Evolutionary conservation across 129 eudicot genomes (phyloP).

Genomic region (Ambrosia artemisiifolia): DNA sequence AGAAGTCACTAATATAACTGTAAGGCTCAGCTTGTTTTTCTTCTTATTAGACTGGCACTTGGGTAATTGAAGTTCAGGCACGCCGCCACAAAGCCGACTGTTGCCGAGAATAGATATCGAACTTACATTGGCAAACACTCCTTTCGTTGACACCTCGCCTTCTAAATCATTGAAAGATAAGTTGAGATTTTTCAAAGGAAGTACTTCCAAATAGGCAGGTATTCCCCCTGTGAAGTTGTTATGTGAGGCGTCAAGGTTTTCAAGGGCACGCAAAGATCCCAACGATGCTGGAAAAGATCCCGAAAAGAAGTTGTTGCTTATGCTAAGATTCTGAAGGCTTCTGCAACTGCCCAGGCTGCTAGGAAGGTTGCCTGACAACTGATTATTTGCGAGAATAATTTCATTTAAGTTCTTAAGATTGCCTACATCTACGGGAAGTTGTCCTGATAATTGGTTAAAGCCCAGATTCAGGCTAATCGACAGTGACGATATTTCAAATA

Average conservation of each 20-base stretch:
- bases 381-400: slow-evolving; percentile 23
- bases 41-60: slow-evolving; percentile 11
- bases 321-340: slow-evolving; percentile 12
- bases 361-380: slow-evolving; percentile 37
- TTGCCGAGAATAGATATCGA: slow-evolving; percentile 19
- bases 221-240: slow-evolving; percentile 42
- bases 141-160: slow-evolving; percentile 26
- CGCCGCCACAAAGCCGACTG: slow-evolving; percentile 28
- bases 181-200: slow-evolving; percentile 4
- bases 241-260: slow-evolving; percentile 22
- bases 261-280: slow-evolving; percentile 21
- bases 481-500: slow-evolving; percentile 20
- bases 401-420: slow-evolving; percentile 13
- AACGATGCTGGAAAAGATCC: slow-evolving; percentile 35
- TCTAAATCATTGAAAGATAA: slow-evolving; percentile 30
- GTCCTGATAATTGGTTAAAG: slow-evolving; percentile 32
- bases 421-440: slow-evolving; percentile 31
- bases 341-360: slow-evolving; percentile 20
- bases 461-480: slow-evolving; percentile 29
- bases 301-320: slow-evolving; percentile 15
- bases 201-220: slow-evolving; percentile 16
- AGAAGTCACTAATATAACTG: not conserved
- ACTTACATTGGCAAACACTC: slow-evolving; percentile 28
- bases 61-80: slow-evolving; percentile 25
- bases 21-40: not conserved